phyloP scores from a whole-genome alignment of 2,329 filamentous ascomycete species.

The Scleromitrula shiraiana region DNA sequence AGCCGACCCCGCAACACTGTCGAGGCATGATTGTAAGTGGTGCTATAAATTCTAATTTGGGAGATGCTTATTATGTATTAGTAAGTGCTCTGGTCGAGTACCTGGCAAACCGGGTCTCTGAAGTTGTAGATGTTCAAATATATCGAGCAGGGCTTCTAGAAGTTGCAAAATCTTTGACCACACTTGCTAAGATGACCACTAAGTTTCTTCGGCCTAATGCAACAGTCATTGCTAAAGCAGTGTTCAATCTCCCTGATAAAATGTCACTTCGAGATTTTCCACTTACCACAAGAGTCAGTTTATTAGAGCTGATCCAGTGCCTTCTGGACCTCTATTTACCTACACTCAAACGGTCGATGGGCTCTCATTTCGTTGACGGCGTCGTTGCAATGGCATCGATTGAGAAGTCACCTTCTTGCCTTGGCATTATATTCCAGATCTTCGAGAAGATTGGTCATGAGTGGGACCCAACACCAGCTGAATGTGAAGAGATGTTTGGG shows the following conservation, averaged over 20 bases:
- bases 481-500: conserved; percentile 19
- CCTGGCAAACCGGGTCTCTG: conserved; percentile 10
- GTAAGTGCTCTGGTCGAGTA: conserved; percentile 20
- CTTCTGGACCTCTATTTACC: conserved; percentile 14
- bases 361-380: conserved; percentile 17
- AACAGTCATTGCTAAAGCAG: not conserved
- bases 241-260: conserved; percentile 4
- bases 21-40: conserved; percentile 16
- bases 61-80: conserved; percentile 7
- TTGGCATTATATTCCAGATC: conserved; percentile 22
- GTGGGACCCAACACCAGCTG: conserved; percentile 15
- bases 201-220: conserved; percentile 3
- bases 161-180: conserved; percentile 5
- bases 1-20: conserved; percentile 8
- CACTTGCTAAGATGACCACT: conserved; percentile 4
- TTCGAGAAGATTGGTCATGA: conserved; percentile 17
- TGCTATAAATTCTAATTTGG: not conserved
- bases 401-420: conserved; percentile 25
- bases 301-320: conserved; percentile 17
- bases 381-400: conserved; percentile 20
- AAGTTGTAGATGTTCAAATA: conserved; percentile 5
- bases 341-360: conserved; percentile 15
- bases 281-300: conserved; percentile 15
- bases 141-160: conserved; percentile 9
- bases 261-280: conserved; percentile 11